Conservation (phyloP, 176 grass and related monocot genomes). For the Luzula sylvatica region DNA sequence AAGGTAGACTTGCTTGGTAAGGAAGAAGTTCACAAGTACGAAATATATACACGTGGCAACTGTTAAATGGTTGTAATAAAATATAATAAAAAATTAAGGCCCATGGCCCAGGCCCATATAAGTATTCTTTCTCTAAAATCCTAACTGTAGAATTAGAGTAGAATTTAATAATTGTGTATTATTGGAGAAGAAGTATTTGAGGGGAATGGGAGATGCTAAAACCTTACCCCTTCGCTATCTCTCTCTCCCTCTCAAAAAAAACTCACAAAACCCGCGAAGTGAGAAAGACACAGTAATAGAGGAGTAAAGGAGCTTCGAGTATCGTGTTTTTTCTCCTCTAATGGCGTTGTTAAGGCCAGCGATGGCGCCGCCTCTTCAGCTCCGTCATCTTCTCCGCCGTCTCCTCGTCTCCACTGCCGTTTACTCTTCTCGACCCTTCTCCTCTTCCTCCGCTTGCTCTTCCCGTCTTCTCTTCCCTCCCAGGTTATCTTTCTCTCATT, state of each 20-base stretch:
- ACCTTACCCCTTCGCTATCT: not conserved
- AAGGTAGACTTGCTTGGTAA: slow-evolving; percentile 8
- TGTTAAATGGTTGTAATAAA: not conserved
- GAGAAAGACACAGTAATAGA: not conserved
- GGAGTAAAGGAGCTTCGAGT: not conserved
- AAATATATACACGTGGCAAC: not conserved
- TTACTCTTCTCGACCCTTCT: slow-evolving; percentile 24
- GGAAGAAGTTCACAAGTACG: not conserved
- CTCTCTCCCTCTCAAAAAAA: slow-evolving; percentile 3
- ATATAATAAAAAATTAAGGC: too few species aligned
- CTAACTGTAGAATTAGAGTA: too few species aligned
- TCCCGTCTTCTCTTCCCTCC: slow-evolving; percentile 24
- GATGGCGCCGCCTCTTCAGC: slow-evolving; percentile 27
- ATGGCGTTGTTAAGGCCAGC: slow-evolving; percentile 61
- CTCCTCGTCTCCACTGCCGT: slow-evolving; percentile 30
- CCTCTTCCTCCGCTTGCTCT: slow-evolving; percentile 10
- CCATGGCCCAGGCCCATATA: too few species aligned
- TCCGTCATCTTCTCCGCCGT: slow-evolving; percentile 42
- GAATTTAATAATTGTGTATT: too few species aligned
- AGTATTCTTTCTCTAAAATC: too few species aligned
- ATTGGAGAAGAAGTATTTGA: too few species aligned
- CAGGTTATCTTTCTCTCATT: slow-evolving; percentile 31
- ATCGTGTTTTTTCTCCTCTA: slow-evolving; percentile 14
- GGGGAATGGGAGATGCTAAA: too few species aligned
- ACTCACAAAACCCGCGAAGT: not conserved